Base-by-base conservation (phyloP, 176 grass and related monocot species). In the Carex scoparia region DNA sequence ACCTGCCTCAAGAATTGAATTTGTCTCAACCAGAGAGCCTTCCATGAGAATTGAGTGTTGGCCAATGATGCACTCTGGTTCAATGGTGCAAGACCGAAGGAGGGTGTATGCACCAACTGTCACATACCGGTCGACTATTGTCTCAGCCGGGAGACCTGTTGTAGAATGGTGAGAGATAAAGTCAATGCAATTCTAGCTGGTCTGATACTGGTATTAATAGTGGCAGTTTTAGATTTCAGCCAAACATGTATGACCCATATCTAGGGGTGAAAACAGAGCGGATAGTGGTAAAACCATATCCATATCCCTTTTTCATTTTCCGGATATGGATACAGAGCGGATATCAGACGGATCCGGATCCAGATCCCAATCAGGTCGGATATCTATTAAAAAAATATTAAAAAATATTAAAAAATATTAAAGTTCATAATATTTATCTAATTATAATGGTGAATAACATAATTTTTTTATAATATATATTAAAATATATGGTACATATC, bases 1-100 rank as follows among this genome's bases (percentile, higher is more conserved):
- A 8, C 96, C 96, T 83, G 96, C 91, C 84, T 99, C 96, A 71
- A 99, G 91, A 85, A 99, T 95, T 0, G 96, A 95, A 69, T 99
- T 99, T 27, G 93, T 99, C 86, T 95, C 96, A 9, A 99, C 91
- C 42, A 99, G 76, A 10, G 96, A 99, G 80, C 93, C 96, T 89
- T 99, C 93, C 96, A 95, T 99, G n/a, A 99, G 87, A 79, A 99
- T 83, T 33, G 96, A 99, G 57, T 95, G 96, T 84, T 95, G 93
- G 54, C 96, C 96, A 7, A 99, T 92, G 69, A 99, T 94, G 79
- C 93, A 99, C 86, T 99, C 96, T 14, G 91, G 93, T 27, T 99
- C 96, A 56, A 99, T 95, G 63, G 96, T 99, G 91, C 96, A 99
- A 38, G 96, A 99, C 16, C 96, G 88, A 35, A 99, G 84, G 54